Percentiles rank a stretch among this genome's conserved stretches.
Evolutionary conservation across 164 flowering plant species (phyloP).

Genomic region (Magnolia sinica): DNA sequence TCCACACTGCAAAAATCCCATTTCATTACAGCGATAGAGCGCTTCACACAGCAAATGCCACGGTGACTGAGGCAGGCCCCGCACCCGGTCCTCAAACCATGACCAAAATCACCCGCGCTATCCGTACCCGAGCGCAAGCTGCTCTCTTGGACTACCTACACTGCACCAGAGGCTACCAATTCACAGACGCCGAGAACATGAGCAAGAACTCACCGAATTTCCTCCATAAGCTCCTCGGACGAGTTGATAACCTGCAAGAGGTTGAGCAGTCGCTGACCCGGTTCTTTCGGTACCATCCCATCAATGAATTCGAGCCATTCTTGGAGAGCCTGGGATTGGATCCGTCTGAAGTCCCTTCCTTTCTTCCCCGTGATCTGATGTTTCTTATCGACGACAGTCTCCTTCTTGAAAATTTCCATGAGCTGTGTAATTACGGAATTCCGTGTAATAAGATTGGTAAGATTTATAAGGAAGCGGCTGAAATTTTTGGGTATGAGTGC

Average conservation of each 20-base stretch:
- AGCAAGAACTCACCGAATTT: constrained; percentile 66
- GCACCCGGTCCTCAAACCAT: neutral
- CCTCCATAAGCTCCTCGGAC: constrained; percentile 37
- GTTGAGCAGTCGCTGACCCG: constrained; percentile 35
- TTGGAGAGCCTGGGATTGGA: constrained; percentile 80
- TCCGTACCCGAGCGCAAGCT: constrained; percentile 32
- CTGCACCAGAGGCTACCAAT: constrained; percentile 50
- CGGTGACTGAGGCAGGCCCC: neutral
- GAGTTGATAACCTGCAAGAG: constrained; percentile 29
- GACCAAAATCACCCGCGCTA: constrained; percentile 1
- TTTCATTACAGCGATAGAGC: neutral
- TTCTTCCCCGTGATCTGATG: constrained; percentile 55
- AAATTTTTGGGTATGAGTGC: constrained; percentile 44
- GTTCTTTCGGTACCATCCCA: constrained; percentile 66
- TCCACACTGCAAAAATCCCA: neutral
- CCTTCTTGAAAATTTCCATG: constrained; percentile 55
- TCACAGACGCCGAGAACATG: constrained; percentile 66
- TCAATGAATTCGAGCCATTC: constrained; percentile 86
- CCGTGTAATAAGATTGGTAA: constrained; percentile 53
- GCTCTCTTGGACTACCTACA: constrained; percentile 72
- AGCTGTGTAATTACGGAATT: constrained; percentile 63
- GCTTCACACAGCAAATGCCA: neutral
- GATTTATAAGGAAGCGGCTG: constrained; percentile 50
- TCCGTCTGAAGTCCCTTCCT: constrained; percentile 30
- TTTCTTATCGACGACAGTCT: constrained; percentile 56